phyloP scores from a whole-genome alignment of 306 rosid species.

The Spatholobus suberectus region DNA sequence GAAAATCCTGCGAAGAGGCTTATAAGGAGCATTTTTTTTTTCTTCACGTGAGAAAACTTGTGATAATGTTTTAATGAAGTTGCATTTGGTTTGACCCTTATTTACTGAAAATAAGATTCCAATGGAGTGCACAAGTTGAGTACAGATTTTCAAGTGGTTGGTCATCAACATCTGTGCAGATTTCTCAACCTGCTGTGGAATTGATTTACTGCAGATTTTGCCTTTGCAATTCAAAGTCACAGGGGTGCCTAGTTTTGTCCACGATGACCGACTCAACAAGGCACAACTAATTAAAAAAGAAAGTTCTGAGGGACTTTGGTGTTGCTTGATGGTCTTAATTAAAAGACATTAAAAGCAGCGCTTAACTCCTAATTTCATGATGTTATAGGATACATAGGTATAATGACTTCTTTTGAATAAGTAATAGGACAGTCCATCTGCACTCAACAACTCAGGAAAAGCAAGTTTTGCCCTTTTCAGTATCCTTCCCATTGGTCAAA shows the following conservation, averaged over 20 bases:
- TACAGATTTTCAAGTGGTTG: constrained; percentile 58
- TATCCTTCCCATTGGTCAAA: constrained; percentile 15
- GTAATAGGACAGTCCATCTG: constrained; percentile 32
- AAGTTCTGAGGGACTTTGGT: constrained; percentile 29
- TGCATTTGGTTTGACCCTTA: constrained; percentile 75
- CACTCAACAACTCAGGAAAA: constrained; percentile 46
- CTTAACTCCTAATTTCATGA: not conserved
- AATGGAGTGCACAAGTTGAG: constrained; percentile 13
- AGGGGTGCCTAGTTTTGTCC: constrained; percentile 3
- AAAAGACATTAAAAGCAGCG: not conserved
- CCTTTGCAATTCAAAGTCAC: constrained; percentile 25
- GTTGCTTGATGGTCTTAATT: constrained; percentile 27
- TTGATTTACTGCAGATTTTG: constrained; percentile 36
- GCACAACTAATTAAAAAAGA: constrained; percentile 9
- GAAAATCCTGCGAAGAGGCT: not conserved
- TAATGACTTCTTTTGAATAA: not conserved
- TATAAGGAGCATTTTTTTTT: constrained; percentile 40
- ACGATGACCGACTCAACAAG: constrained; percentile 34
- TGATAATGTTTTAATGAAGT: constrained; percentile 41
- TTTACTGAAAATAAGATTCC: not conserved
- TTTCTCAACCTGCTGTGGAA: constrained; percentile 36
- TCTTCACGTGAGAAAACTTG: constrained; percentile 48
- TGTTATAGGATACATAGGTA: not conserved
- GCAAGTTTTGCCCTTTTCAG: not conserved
- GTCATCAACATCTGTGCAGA: constrained; percentile 58